Percentiles rank a stretch among this genome's conserved stretches.
phyloP scores from a whole-genome alignment of 768 basidiomycete genomes.

The Termitomyces sp. region DNA sequence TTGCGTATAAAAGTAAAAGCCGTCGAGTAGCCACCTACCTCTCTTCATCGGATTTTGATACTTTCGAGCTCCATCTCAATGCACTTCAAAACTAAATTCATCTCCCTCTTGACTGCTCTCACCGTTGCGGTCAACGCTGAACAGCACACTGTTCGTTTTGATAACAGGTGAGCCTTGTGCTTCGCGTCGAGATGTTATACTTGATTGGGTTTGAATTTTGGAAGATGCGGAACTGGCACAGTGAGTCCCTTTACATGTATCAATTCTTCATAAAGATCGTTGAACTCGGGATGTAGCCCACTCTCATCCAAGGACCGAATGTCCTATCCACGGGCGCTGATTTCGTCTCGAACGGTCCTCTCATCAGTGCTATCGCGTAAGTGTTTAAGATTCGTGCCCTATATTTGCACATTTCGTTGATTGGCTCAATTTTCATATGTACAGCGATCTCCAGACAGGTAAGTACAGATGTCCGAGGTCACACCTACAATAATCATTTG shows the following conservation, averaged over 20 bases:
- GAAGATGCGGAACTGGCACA: conserved; percentile 30
- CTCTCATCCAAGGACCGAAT: conserved; percentile 24
- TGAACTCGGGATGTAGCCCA: conserved; percentile 17
- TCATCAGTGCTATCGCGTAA: conserved; percentile 33
- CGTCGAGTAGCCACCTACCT: neutral
- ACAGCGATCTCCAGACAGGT: conserved; percentile 29
- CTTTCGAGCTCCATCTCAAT: neutral
- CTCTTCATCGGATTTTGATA: neutral
- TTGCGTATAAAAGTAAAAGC: neutral
- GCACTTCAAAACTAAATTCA: conserved; percentile 12
- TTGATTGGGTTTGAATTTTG: no score
- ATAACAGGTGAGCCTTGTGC: conserved; percentile 21
- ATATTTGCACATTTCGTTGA: no score
- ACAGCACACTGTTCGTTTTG: conserved; percentile 33
- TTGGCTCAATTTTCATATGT: neutral
- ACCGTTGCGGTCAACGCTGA: conserved; percentile 24
- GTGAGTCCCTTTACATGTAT: conserved; percentile 14
- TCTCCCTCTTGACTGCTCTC: conserved; percentile 16
- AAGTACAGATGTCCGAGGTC: neutral
- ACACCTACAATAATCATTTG: no score
- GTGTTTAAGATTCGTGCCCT: neutral
- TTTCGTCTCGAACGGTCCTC: conserved; percentile 22
- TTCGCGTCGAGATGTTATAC: neutral
- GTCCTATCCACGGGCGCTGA: conserved; percentile 28
- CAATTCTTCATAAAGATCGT: neutral